Percentiles rank a stretch among this genome's conserved stretches.
Conservation (phyloP, 176 grass and related monocot genomes). For the Miscanthus lutarioriparius region DNA sequence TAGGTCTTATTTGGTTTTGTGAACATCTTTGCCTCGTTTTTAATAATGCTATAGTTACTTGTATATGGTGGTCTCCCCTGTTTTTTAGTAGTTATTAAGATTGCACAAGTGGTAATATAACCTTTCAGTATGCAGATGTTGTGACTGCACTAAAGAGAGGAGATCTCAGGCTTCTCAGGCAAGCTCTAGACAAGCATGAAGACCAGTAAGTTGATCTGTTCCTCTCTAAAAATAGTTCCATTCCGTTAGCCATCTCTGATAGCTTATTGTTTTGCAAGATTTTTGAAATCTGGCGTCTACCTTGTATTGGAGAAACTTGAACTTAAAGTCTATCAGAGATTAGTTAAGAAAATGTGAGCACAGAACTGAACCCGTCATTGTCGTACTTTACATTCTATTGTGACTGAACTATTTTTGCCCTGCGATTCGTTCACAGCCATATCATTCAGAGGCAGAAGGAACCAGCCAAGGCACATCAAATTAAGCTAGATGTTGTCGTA, state of each 20-base stretch:
- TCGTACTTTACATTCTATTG: slow-evolving; percentile 1
- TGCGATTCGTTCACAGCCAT: slow-evolving; percentile 47
- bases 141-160: slow-evolving; percentile 76
- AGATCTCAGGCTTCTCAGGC: slow-evolving; percentile 85
- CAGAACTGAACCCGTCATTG: not conserved
- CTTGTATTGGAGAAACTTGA: slow-evolving; percentile 97
- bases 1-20: not conserved
- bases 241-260: not conserved
- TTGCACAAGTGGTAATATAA: slow-evolving; percentile 52
- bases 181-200: slow-evolving; percentile 79
- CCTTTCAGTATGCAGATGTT: slow-evolving; percentile 83
- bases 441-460: slow-evolving; percentile 90
- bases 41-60: not conserved
- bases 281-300: slow-evolving; percentile 93
- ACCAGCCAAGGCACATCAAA: slow-evolving; percentile 82
- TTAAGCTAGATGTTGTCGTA: slow-evolving; percentile 72
- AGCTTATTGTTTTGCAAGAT: slow-evolving; percentile 52
- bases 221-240: not conserved
- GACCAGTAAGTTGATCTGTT: slow-evolving; percentile 59
- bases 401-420: not conserved
- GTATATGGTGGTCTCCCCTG: not conserved
- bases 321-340: slow-evolving; percentile 89
- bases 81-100: slow-evolving; percentile 16
- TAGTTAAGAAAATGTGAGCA: slow-evolving; percentile 97
- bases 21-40: not conserved